Evolutionary conservation across 768 basidiomycete species (phyloP).

Genomic region (Tylopilus subfusipes): DNA sequence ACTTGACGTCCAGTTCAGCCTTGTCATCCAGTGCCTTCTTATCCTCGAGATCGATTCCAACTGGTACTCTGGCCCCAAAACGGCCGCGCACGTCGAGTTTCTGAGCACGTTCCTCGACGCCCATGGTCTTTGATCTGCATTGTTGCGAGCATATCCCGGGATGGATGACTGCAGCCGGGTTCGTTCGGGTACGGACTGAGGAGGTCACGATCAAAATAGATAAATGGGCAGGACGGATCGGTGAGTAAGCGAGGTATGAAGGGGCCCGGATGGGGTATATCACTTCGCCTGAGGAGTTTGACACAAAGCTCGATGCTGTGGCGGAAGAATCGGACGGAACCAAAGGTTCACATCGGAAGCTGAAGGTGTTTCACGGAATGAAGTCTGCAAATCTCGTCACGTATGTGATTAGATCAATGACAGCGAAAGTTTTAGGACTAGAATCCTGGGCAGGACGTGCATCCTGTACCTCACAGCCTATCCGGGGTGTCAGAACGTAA

Average conservation of each 20-base stretch:
- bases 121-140: conserved; percentile 9
- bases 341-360: conserved; percentile 4
- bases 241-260: neutral
- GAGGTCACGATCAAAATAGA: neutral
- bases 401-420: neutral
- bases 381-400: conserved; percentile 1
- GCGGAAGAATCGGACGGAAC: neutral
- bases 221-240: neutral
- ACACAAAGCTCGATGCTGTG: neutral
- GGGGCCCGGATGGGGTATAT: neutral
- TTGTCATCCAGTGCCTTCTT: conserved; percentile 34
- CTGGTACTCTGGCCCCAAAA: conserved; percentile 15
- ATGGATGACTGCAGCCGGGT: conserved; percentile 1
- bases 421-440: neutral
- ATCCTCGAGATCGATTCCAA: conserved; percentile 24
- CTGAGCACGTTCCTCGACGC: conserved; percentile 7
- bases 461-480: neutral
- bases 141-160: conserved; percentile 11
- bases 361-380: conserved; percentile 6
- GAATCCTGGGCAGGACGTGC: neutral
- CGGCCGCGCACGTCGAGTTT: conserved; percentile 4
- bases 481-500: no score
- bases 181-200: neutral
- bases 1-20: conserved; percentile 29
- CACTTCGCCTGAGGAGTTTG: neutral